phyloP scores from a whole-genome alignment of 208 protist genomes.

The Leishmania lainsoni region DNA sequence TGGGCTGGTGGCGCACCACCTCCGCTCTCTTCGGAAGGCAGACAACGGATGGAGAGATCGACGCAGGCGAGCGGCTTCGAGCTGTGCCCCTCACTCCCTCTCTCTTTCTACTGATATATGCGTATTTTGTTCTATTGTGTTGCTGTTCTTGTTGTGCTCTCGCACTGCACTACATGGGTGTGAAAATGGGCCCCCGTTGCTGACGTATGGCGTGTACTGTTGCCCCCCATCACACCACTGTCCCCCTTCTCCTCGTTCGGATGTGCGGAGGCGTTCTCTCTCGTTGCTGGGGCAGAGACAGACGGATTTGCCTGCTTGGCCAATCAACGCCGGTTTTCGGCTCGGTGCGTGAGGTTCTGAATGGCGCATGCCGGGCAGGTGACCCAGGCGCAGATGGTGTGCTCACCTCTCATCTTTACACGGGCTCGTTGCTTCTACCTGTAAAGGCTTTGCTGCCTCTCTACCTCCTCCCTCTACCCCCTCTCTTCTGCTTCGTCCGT shows the following conservation, averaged over 20 bases:
- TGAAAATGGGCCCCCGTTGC: neutral
- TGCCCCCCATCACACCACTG: neutral
- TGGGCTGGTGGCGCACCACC: neutral
- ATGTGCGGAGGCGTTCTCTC: neutral
- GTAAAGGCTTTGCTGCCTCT: too few relatives aligned
- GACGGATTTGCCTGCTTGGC: neutral
- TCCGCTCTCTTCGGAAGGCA: neutral
- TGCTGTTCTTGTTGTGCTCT: neutral
- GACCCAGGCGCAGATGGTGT: neutral
- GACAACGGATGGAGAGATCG: neutral
- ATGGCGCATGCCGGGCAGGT: neutral
- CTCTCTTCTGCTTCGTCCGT: neutral
- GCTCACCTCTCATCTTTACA: neutral
- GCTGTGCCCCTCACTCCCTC: neutral
- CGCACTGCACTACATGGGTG: neutral
- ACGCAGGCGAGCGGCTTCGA: neutral
- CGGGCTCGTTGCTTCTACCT: neutral
- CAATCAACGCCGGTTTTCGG: neutral
- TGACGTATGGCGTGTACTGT: neutral
- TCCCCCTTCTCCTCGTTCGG: neutral
- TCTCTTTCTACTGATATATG: neutral
- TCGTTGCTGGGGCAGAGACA: neutral
- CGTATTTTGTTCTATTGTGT: neutral
- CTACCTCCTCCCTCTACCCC: neutral
- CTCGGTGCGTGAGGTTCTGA: neutral